These are phyloP conservation scores for Candida argentea DNA, from an alignment of 805 yeast genomes.

Conservation along the genomic window DNA sequence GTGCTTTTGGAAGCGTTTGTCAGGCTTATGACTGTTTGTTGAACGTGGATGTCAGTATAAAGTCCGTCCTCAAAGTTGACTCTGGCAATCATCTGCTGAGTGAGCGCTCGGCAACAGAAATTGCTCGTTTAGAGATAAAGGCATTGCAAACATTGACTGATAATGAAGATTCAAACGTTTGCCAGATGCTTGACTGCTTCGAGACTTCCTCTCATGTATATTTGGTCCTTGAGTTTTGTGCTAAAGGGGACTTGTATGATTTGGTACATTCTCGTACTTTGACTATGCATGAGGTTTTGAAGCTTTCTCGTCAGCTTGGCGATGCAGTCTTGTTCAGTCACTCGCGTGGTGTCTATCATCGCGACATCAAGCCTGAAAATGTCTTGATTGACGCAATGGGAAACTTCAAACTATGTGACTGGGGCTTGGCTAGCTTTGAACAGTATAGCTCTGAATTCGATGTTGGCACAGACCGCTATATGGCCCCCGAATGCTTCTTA, in stretches of 20 bases:
- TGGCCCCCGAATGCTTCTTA: constrained; percentile 43
- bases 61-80: constrained; percentile 39
- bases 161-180: constrained; percentile 36
- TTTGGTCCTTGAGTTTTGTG: constrained; percentile 57
- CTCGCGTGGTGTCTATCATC: constrained; percentile 42
- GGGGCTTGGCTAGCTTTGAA: constrained; percentile 36
- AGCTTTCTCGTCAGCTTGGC: constrained; percentile 34
- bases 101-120: constrained; percentile 8
- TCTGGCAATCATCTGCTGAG: constrained; percentile 19
- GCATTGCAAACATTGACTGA: constrained; percentile 22
- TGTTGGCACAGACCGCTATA: constrained; percentile 51
- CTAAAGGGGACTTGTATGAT: constrained; percentile 61
- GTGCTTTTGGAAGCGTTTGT: constrained; percentile 54
- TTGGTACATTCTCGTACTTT: constrained; percentile 23
- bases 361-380: constrained; percentile 52
- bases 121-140: constrained; percentile 47
- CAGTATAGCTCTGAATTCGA: constrained; percentile 21
- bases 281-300: constrained; percentile 6
- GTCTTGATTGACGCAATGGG: constrained; percentile 43
- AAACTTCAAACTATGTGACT: constrained; percentile 47
- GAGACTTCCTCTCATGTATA: constrained; percentile 43
- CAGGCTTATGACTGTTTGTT: constrained; percentile 33
- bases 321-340: constrained; percentile 48
- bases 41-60: constrained; percentile 37
- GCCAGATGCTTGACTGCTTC: constrained; percentile 47